Evolutionary conservation across 2,329 filamentous ascomycete genomes (phyloP).

Genomic region (Hymenoscyphus infarciens): DNA sequence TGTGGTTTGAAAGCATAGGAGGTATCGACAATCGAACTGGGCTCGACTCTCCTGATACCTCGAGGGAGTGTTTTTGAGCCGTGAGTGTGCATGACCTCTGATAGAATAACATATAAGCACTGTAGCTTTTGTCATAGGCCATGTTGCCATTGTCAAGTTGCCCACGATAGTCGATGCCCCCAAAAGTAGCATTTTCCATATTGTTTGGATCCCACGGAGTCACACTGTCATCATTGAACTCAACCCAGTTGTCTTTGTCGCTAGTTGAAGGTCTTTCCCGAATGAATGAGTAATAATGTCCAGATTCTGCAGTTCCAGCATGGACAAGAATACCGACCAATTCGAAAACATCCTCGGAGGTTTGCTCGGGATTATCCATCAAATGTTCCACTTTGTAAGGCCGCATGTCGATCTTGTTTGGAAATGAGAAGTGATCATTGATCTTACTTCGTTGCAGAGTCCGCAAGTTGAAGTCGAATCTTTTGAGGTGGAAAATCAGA

Average conservation of each 20-base stretch:
- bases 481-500: slow-evolving; percentile 90
- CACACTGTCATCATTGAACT: slow-evolving; percentile 92
- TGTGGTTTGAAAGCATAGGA: slow-evolving; percentile 50
- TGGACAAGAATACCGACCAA: slow-evolving; percentile 94
- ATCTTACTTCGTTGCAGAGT: slow-evolving; percentile 85
- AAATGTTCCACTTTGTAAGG: slow-evolving; percentile 87
- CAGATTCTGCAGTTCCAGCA: slow-evolving; percentile 85
- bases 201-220: slow-evolving; percentile 67
- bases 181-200: slow-evolving; percentile 76
- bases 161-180: slow-evolving; percentile 58
- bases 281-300: slow-evolving; percentile 96
- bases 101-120: slow-evolving; percentile 98
- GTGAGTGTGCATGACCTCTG: slow-evolving; percentile 69
- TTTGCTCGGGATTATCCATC: slow-evolving; percentile 54
- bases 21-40: slow-evolving; percentile 48
- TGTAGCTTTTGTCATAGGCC: slow-evolving; percentile 67
- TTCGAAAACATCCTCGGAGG: slow-evolving; percentile 75
- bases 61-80: slow-evolving; percentile 47
- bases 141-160: slow-evolving; percentile 45
- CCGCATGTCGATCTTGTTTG: slow-evolving; percentile 76
- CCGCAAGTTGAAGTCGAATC: slow-evolving; percentile 76
- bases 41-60: slow-evolving; percentile 35
- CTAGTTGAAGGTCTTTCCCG: slow-evolving; percentile 65
- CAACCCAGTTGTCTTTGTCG: slow-evolving; percentile 63
- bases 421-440: slow-evolving; percentile 92